Base-by-base conservation (phyloP, 83 land plant species). In the Picea mariana region DNA sequence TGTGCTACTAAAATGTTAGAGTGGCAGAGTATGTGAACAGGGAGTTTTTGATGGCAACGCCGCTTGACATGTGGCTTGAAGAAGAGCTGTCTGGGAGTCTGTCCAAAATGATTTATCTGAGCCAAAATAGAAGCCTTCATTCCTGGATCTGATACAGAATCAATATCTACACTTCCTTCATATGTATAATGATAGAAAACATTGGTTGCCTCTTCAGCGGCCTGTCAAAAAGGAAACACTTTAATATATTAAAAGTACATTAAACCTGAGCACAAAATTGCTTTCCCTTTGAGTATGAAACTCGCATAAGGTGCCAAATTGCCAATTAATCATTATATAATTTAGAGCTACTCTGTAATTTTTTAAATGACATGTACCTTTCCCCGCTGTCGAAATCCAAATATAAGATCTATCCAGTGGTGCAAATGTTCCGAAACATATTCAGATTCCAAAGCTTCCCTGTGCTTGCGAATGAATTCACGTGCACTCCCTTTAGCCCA, bases 401-500 rank as follows among this genome's bases (percentile, higher is more conserved):
- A 98, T 47, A 98, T 96, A 26, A 98, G 96, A 81, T 98, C 99
- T 82, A 98, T 98, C 99, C 99, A 98, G 81, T 98, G 97, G 83
- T 98, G 99, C 85, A 98, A 82, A 88, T 98, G 93, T 88, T 98
- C 99, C 60, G 99, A 98, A 59, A 98, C 99, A 83, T 89, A 98
- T 81, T 96, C 96, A 60, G 92, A 94, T 84, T 98, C 99, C 90
- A 98, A 81, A 21, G 99, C 99, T 84, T 98, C 99, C 55, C 99
- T 91, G 72, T 98, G 99, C 89, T 92, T 98, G 40, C 86, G 87
- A 23, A 98, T 92, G 84, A 98, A 98, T 84, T 98, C 99, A 63
- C 99, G 91, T 26, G 90, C 94, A 96, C 99, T 98, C 67, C 99
- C 99, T 83, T 98, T 98, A 17, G 99, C 99, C 99, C 99, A 98